Evolutionary conservation across 2,329 filamentous ascomycete species (phyloP).

Genomic region (Lasiodiplodia sp.): DNA sequence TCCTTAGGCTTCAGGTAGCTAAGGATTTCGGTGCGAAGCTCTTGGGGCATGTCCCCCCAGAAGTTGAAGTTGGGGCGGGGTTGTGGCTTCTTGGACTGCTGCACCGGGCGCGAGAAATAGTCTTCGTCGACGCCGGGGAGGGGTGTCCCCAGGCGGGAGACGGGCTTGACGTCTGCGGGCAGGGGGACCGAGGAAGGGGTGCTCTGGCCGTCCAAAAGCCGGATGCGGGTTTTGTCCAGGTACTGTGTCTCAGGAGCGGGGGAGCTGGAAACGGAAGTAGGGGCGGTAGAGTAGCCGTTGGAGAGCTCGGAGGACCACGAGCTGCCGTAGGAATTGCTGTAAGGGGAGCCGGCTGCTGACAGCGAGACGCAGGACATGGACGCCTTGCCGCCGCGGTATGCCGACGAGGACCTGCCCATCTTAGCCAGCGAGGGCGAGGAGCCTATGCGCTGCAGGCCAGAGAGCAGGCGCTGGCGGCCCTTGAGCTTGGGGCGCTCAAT

Average conservation of each 20-base stretch:
- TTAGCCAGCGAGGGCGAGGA: constrained; percentile 77
- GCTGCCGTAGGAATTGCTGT: constrained; percentile 61
- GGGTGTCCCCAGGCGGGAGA: constrained; percentile 47
- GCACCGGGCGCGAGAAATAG: constrained; percentile 55
- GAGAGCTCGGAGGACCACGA: constrained; percentile 65
- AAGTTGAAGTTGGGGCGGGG: constrained; percentile 65
- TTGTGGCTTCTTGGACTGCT: constrained; percentile 42
- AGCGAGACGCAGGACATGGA: constrained; percentile 72
- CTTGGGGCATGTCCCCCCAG: constrained; percentile 82
- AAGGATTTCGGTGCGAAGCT: constrained; percentile 81
- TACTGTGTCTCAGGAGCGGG: constrained; percentile 55
- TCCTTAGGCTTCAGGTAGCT: constrained; percentile 80
- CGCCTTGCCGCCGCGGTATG: constrained; percentile 69
- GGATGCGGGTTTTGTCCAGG: constrained; percentile 63
- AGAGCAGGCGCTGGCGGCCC: constrained; percentile 73
- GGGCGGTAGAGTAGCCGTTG: constrained; percentile 63
- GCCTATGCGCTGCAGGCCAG: constrained; percentile 79
- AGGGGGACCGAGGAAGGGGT: constrained; percentile 65
- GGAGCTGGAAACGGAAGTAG: constrained; percentile 59
- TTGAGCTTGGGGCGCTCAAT: constrained; percentile 61
- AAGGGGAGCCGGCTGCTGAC: constrained; percentile 58
- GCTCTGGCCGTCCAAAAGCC: constrained; percentile 59
- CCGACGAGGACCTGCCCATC: constrained; percentile 69
- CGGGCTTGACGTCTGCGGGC: constrained; percentile 67
- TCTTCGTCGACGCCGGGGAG: constrained; percentile 49